Evolutionary conservation across 2,329 filamentous ascomycete species (phyloP).

Genomic region (Xylariomycetidae sp.): DNA sequence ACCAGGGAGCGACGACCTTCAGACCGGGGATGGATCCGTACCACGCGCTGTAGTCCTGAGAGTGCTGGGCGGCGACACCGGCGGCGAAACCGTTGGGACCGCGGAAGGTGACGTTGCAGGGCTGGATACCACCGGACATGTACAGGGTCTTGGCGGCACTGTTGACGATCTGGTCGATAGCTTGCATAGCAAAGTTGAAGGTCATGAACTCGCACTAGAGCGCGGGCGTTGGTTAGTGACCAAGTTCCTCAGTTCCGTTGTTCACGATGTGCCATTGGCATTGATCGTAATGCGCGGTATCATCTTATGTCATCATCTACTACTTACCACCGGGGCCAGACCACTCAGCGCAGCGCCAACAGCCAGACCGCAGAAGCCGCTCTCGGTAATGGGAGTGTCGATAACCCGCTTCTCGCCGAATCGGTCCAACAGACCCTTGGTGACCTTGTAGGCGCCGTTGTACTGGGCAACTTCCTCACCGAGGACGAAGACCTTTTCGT

Average conservation of each 20-base stretch:
- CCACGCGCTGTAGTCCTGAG: conserved; percentile 97
- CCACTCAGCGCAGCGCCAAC: conserved; percentile 93
- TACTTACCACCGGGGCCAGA: conserved; percentile 82
- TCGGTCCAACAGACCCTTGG: conserved; percentile 91
- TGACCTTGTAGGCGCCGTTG: conserved; percentile 99
- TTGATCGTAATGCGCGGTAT: no score
- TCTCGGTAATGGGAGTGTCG: conserved; percentile 97
- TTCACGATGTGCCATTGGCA: no score
- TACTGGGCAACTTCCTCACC: conserved; percentile 99
- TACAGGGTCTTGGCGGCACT: conserved; percentile 98
- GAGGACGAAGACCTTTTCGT: conserved; percentile 91
- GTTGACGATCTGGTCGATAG: conserved; percentile 99
- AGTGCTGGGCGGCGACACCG: conserved; percentile 96
- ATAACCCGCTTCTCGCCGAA: conserved; percentile 98
- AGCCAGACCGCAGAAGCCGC: conserved; percentile 87
- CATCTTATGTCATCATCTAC: no score
- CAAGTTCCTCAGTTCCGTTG: not conserved
- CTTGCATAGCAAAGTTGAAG: conserved; percentile 99
- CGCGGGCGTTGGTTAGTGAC: conserved; percentile 5
- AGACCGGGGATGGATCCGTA: conserved; percentile 96
- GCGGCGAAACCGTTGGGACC: conserved; percentile 96
- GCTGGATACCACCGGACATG: conserved; percentile 99
- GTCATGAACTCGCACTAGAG: conserved; percentile 99
- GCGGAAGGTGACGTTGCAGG: conserved; percentile 99
- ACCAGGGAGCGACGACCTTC: conserved; percentile 96